phyloP scores from a whole-genome alignment of 139 green algal species.

The Nannochloris sp. region DNA sequence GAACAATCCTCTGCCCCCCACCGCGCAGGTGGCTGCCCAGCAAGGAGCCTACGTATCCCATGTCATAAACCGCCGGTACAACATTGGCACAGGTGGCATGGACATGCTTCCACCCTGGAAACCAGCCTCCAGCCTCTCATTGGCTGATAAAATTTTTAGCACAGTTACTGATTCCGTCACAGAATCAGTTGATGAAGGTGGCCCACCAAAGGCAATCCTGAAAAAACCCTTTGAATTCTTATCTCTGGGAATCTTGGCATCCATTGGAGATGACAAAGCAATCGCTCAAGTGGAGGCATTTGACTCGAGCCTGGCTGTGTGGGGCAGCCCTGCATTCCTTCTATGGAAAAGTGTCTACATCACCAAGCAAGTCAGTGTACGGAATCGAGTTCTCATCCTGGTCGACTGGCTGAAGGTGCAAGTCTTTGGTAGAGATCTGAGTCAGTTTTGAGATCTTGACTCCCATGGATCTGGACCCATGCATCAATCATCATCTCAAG shows the following conservation, averaged over 20 bases:
- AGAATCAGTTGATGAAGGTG: conserved; percentile 4
- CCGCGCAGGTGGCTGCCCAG: conserved; percentile 90
- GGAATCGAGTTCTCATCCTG: conserved; percentile 70
- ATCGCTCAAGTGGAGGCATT: conserved; percentile 32
- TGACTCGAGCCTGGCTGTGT: conserved; percentile 8
- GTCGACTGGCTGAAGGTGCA: conserved; percentile 55
- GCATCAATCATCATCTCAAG: too few species aligned
- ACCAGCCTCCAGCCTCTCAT: background rate
- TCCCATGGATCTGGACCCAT: too few species aligned
- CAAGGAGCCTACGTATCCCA: conserved; percentile 78
- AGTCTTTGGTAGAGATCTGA: conserved; percentile 53
- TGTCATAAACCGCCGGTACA: conserved; percentile 42
- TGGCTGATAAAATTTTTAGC: conserved; percentile 17
- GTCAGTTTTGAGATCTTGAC: conserved; percentile 25
- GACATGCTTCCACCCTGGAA: conserved; percentile 40
- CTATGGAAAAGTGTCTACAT: conserved; percentile 64
- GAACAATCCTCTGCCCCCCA: conserved; percentile 64
- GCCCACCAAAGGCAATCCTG: background rate
- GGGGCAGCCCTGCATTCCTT: conserved; percentile 4
- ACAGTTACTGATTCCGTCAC: conserved; percentile 6
- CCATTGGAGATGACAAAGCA: conserved; percentile 42
- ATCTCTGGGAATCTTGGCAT: conserved; percentile 53
- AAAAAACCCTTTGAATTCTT: conserved; percentile 53
- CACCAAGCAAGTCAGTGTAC: conserved; percentile 63
- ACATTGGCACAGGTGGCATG: conserved; percentile 37